A percentile compares a stretch with the other conserved stretches of the same genome.
phyloP scores from a whole-genome alignment of 176 grass and related monocot species.

The Musa beccarii region DNA sequence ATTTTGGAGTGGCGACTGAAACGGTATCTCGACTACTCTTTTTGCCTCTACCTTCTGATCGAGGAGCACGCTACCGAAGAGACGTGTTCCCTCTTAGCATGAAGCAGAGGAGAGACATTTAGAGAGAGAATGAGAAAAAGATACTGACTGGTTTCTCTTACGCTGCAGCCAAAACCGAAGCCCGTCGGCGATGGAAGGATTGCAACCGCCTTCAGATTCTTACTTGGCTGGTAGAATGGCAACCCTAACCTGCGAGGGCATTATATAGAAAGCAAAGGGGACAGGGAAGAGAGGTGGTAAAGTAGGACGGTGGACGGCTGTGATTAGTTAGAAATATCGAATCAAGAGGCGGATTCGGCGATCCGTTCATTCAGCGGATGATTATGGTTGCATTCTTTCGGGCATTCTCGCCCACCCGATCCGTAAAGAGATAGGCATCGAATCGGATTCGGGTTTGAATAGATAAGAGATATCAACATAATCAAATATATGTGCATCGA shows the following conservation, averaged over 20 bases:
- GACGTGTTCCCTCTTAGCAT: not conserved
- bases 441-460: too few species aligned
- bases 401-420: too few species aligned
- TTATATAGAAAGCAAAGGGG: not conserved
- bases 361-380: too few species aligned
- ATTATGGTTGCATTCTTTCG: too few species aligned
- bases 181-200: too few species aligned
- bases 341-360: not conserved
- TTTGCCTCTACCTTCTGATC: not conserved
- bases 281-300: too few species aligned
- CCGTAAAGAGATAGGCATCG: too few species aligned
- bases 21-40: slow-evolving; percentile 22
- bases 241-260: not conserved
- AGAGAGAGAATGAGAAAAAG: not conserved
- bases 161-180: too few species aligned
- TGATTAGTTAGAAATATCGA: not conserved
- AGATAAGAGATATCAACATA: too few species aligned
- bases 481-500: too few species aligned
- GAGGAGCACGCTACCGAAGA: not conserved
- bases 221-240: not conserved
- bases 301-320: not conserved
- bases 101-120: not conserved
- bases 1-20: slow-evolving; percentile 15
- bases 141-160: too few species aligned
- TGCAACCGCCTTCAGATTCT: too few species aligned